Percentiles rank a stretch among this genome's conserved stretches.
These are phyloP conservation scores for Coelastrella sp. DNA, from an alignment of 139 green algal species.

Conservation along the genomic window DNA sequence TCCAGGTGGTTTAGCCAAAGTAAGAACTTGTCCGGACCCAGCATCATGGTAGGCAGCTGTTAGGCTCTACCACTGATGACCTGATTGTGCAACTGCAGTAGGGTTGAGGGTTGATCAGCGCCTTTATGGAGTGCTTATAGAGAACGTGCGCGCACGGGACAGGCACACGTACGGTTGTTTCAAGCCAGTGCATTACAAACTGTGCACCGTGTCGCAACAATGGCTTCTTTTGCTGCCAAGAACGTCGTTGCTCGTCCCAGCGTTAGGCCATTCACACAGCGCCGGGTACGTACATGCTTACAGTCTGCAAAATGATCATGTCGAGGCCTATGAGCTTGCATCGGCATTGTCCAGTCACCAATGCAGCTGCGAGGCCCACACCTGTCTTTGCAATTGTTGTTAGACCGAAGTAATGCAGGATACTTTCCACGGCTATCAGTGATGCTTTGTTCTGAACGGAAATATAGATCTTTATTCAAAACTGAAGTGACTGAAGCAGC, in stretches of 20 bases:
- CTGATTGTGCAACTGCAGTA: not conserved
- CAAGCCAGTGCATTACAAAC: not conserved
- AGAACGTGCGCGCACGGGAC: not conserved
- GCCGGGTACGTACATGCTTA: not conserved
- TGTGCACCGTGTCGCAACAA: conserved; percentile 2
- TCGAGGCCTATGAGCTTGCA: no score
- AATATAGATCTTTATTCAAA: no score
- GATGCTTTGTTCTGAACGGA: no score
- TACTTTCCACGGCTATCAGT: not conserved
- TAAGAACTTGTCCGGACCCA: no score
- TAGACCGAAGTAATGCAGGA: not conserved
- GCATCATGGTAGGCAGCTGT: no score
- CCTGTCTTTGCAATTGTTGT: not conserved
- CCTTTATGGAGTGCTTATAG: not conserved
- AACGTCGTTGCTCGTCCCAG: conserved; percentile 13
- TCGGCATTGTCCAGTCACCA: not conserved
- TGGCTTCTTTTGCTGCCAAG: conserved; percentile 39
- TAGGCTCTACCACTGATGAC: not conserved
- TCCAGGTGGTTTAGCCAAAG: no score
- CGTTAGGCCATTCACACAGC: conserved; percentile 22
- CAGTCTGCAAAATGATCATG: no score
- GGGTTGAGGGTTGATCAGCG: not conserved
- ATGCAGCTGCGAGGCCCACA: not conserved
- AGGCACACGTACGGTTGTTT: not conserved
- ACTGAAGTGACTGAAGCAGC: not conserved